These are phyloP conservation scores for Xylariaceae sp. DNA, from an alignment of 2,329 filamentous ascomycete genomes.

Conservation along the genomic window DNA sequence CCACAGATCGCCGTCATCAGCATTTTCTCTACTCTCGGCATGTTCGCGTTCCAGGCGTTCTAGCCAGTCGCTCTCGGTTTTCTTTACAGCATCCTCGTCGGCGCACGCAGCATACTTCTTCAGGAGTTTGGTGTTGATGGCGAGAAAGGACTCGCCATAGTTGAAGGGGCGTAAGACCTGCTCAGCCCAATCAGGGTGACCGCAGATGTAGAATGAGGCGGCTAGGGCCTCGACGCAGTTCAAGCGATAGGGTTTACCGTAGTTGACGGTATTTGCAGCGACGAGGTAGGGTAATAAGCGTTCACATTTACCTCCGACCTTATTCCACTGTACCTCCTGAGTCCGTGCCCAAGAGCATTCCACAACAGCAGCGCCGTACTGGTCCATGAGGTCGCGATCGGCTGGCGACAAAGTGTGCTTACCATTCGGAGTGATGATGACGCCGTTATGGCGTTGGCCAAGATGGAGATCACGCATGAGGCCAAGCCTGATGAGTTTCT, in stretches of 20 bases:
- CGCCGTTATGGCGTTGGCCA: conserved; percentile 88
- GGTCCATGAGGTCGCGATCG: conserved; percentile 80
- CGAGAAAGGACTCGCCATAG: conserved; percentile 86
- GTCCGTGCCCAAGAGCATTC: conserved; percentile 97
- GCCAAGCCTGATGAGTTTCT: conserved; percentile 88
- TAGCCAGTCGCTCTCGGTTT: conserved; percentile 86
- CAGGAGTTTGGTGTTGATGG: conserved; percentile 85
- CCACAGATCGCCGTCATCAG: conserved; percentile 79
- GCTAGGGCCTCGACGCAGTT: conserved; percentile 97
- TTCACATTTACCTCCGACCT: conserved; percentile 93
- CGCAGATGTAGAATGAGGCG: conserved; percentile 91
- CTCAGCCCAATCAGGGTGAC: conserved; percentile 88
- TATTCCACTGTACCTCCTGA: conserved; percentile 85
- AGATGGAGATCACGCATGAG: conserved; percentile 92
- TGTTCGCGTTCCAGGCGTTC: conserved; percentile 90
- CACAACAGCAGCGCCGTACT: conserved; percentile 91
- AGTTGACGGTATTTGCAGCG: conserved; percentile 96
- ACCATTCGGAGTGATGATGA: conserved; percentile 94
- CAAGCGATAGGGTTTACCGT: conserved; percentile 90
- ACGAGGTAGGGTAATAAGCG: conserved; percentile 91
- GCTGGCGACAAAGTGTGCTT: conserved; percentile 84
- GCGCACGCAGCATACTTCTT: conserved; percentile 84
- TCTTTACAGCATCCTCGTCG: conserved; percentile 82
- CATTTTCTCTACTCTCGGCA: conserved; percentile 73
- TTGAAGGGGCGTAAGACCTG: conserved; percentile 82